Percentiles rank a stretch among this genome's conserved stretches.
Evolutionary conservation across 352 stramenopile genomes (phyloP).

Genomic region (Globisporangium perplexum): DNA sequence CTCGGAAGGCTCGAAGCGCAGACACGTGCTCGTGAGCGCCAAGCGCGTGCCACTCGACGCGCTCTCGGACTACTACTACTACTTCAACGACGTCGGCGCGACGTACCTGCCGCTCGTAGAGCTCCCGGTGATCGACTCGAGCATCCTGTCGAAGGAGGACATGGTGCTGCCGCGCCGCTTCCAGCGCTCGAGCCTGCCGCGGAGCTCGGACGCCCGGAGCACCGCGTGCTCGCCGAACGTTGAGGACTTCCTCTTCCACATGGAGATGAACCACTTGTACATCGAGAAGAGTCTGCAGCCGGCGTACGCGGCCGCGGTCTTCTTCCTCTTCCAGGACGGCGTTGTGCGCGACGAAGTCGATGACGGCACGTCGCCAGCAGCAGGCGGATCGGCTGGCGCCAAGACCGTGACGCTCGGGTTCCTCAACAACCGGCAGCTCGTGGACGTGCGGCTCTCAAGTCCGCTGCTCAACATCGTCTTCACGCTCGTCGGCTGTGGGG

Average conservation of each 20-base stretch:
- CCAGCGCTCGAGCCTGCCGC: slow-evolving; percentile 1
- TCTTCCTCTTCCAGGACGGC: slow-evolving; percentile 48
- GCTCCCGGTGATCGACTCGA: not conserved
- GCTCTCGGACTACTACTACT: not conserved
- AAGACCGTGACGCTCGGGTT: slow-evolving; percentile 5
- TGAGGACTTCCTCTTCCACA: slow-evolving; percentile 1
- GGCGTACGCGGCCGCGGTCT: slow-evolving; percentile 33
- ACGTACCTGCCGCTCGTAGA: not conserved
- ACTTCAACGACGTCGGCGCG: not conserved
- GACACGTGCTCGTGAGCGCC: not conserved
- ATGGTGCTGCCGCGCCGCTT: not conserved
- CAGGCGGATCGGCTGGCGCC: not conserved
- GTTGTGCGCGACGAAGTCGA: slow-evolving; percentile 10
- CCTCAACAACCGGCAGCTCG: slow-evolving; percentile 8
- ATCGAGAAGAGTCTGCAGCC: slow-evolving; percentile 35
- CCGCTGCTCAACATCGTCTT: slow-evolving; percentile 7
- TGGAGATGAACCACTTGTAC: slow-evolving; percentile 38
- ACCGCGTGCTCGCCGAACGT: not conserved
- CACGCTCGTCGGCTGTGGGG: slow-evolving; percentile 2
- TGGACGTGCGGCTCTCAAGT: slow-evolving; percentile 6
- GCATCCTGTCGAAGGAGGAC: not conserved
- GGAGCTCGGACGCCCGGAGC: not conserved
- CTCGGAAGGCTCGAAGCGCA: not conserved
- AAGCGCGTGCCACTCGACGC: not conserved
- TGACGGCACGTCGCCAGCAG: not conserved